Evolutionary conservation across 2,329 filamentous ascomycete species (phyloP), one percentile per base, ranked within the genome.

Genomic region (Scedosporium aurantiacum): DNA sequence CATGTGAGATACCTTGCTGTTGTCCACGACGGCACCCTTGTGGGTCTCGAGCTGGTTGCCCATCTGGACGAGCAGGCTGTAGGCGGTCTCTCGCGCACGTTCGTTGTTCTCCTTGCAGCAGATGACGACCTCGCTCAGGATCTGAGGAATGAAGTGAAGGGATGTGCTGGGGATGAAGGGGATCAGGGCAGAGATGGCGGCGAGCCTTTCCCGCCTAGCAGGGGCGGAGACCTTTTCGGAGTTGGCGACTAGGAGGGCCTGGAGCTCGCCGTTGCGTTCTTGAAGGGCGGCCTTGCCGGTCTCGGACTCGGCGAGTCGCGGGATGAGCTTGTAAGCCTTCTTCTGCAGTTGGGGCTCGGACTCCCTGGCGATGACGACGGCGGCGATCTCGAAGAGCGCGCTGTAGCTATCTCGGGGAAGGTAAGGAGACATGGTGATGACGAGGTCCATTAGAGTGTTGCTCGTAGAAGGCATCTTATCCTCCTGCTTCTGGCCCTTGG

Each of bases 41-140:
- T 84, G 83, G 6, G 75, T 71, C 4, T 74, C 76, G 79, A 97
- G 91, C 67, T 87, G 89, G 70, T 91, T 84, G 16, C 91, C 92
- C 83, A 97, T 92, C 54, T 89, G 81, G 23, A 99, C 89, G 12
- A 99, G 82, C 16, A 97, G 80, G 58, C 95, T 90, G 70, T 97
- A 99, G 0, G 94, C 93, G 2, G 88, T 86, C 60, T 90, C 91
- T 65, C 94, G 83, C 0, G 94, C 92, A 70, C 91, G 91, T 74
- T 99, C 94, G 70, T 99, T 99, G 70, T 94, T 91, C 76, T 99
- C 94, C 74, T 99, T 99, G 75, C 91, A 95, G 64, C 90, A 90
- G 64, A 99, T 91, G 60, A 99, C 92, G 40, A 97, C 91, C 75
- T 99, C 94, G 3, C 91, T 91, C 5, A 99, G 81, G 56, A 97